phyloP scores from a whole-genome alignment of 331 rosid species.

The Spiraea crenata region DNA sequence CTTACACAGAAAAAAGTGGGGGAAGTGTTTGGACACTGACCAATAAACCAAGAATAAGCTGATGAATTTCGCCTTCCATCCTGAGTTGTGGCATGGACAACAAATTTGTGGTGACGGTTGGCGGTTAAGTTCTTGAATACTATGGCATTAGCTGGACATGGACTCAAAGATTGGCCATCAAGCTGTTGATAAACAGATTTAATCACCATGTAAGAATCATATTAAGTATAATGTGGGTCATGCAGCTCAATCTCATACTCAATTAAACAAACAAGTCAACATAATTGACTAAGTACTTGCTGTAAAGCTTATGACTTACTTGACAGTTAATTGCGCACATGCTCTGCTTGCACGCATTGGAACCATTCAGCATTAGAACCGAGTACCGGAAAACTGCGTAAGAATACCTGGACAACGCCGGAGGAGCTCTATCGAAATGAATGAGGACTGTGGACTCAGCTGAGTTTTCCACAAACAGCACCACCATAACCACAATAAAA shows the following conservation, averaged over 20 bases:
- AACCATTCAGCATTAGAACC: conserved; percentile 38
- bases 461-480: conserved; percentile 11
- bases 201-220: not conserved
- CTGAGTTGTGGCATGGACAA: conserved; percentile 44
- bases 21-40: conserved; percentile 28
- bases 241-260: not conserved
- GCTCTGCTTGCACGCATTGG: conserved; percentile 45
- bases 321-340: conserved; percentile 46
- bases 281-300: not conserved
- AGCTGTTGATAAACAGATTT: conserved; percentile 37
- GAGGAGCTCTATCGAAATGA: conserved; percentile 46
- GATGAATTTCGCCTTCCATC: conserved; percentile 51
- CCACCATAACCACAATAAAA: conserved; percentile 25
- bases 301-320: conserved; percentile 23
- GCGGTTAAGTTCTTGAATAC: conserved; percentile 43
- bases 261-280: not conserved
- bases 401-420: conserved; percentile 40
- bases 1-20: not conserved
- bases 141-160: conserved; percentile 36
- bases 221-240: not conserved
- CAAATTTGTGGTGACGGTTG: conserved; percentile 44
- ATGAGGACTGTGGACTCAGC: conserved; percentile 47
- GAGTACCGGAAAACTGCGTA: conserved; percentile 50
- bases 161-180: conserved; percentile 45
- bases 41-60: conserved; percentile 62